phyloP scores from a whole-genome alignment of 768 basidiomycete species.

The Cystobasidium ongulense region DNA sequence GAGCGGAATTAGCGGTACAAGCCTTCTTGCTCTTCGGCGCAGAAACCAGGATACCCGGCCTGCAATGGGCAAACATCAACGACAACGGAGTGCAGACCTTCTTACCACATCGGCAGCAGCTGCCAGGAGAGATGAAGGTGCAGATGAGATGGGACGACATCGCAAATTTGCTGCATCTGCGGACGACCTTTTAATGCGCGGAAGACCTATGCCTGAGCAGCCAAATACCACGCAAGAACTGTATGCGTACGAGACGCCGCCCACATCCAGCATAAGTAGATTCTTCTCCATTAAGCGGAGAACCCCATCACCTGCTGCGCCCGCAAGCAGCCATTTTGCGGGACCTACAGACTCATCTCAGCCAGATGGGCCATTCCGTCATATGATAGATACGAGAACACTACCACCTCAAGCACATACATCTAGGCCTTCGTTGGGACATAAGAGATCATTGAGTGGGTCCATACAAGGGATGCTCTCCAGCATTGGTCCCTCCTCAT shows the following conservation, averaged over 20 bases:
- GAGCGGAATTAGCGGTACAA: conserved; percentile 15
- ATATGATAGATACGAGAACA: neutral
- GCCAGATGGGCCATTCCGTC: neutral
- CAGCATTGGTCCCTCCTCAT: neutral
- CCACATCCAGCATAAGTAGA: neutral
- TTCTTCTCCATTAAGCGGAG: neutral
- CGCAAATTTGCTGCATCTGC: neutral
- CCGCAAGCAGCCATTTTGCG: neutral
- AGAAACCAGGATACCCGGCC: neutral
- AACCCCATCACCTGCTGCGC: neutral
- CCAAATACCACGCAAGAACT: neutral
- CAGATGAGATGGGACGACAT: neutral
- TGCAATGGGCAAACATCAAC: neutral
- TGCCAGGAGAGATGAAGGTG: neutral
- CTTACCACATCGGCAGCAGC: neutral
- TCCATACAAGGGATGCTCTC: neutral
- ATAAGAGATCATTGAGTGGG: neutral
- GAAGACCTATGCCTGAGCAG: neutral
- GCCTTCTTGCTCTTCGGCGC: neutral
- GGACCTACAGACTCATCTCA: neutral
- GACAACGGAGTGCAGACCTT: neutral
- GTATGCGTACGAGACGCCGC: neutral
- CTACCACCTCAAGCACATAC: neutral
- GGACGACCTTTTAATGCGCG: neutral
- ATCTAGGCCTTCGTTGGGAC: neutral